Base-by-base conservation (phyloP, 306 rosid species). In the Myrica gale region DNA sequence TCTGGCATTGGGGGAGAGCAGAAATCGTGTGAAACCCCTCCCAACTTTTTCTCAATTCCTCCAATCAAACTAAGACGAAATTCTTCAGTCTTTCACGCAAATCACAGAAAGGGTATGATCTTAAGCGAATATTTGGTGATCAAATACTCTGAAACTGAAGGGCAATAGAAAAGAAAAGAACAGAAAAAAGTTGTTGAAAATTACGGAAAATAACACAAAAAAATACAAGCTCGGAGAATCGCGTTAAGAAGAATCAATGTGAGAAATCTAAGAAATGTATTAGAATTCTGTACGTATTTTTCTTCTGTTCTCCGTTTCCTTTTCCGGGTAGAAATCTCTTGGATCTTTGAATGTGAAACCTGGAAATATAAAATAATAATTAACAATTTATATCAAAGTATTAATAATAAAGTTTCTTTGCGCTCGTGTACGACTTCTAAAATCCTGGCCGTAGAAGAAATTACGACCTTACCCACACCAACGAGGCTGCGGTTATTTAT, bases 1-100 rank as follows among this genome's bases (percentile, higher is more conserved):
- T 91, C 98, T 82, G 97, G 96, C 98, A 93, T 93, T 91, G 88
- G 90, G 79, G 80, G 84, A 86, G 82, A 81, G 76, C 70, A 80
- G 75, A 80, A 76, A 80, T 58, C 56, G 73, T 42, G 50, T 62
- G 55, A 63, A 74, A 12, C 79, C 39, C 39, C 71, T 74, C 23
- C 23, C 41, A 47, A 54, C 72, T 57, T 76, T 66, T 78, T 70
- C 73, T 72, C 80, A 62, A 72, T 78, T 79, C 73, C 82, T 73
- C 82, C 81, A 81, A 91, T 87, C 87, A 85, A 89, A 84, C 83
- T 84, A 88, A 73, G 74, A 76, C 80, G 75, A 79, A 79, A 76
- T 80, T 48, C 74, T 72, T 72, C 58, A 82, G 51, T 51, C 69
- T 76, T 79, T 65, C 68, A 48, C 79, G 70, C 46, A 74, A 85